phyloP scores from a whole-genome alignment of 2,329 filamentous ascomycete genomes.

The Diplodia seriata region DNA sequence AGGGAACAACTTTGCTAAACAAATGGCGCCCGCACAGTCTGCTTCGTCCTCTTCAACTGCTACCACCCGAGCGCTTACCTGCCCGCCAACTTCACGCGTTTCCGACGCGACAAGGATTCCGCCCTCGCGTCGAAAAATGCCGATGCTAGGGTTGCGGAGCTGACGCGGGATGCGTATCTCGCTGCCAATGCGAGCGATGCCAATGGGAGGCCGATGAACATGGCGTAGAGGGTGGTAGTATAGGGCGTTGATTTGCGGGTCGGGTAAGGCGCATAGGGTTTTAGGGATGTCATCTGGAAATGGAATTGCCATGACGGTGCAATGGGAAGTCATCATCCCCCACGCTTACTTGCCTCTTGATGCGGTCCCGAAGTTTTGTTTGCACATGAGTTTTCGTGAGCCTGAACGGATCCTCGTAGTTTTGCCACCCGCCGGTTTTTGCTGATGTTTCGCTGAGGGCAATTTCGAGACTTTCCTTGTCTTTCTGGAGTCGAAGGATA shows the following conservation, averaged over 20 bases:
- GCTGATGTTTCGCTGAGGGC: no score
- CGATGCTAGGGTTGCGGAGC: constrained; percentile 11
- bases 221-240: no score
- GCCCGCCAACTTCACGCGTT: background rate
- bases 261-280: background rate
- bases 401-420: no score
- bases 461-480: no score
- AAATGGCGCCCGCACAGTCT: background rate
- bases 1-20: no score
- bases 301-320: background rate
- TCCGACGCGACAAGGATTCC: constrained; percentile 7
- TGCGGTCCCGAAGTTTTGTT: no score
- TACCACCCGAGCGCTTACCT: constrained; percentile 7
- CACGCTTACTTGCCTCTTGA: no score
- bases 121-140: background rate
- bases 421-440: no score
- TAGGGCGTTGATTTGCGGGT: no score
- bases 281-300: background rate
- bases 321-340: background rate
- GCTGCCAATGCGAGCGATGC: constrained; percentile 1
- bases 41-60: constrained; percentile 4
- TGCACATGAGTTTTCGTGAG: no score
- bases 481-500: no score
- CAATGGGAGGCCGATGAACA: background rate
- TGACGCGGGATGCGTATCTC: background rate